These are phyloP conservation scores for Aquanectria penicillioides DNA, from an alignment of 2,329 filamentous ascomycete genomes.

Conservation along the genomic window DNA sequence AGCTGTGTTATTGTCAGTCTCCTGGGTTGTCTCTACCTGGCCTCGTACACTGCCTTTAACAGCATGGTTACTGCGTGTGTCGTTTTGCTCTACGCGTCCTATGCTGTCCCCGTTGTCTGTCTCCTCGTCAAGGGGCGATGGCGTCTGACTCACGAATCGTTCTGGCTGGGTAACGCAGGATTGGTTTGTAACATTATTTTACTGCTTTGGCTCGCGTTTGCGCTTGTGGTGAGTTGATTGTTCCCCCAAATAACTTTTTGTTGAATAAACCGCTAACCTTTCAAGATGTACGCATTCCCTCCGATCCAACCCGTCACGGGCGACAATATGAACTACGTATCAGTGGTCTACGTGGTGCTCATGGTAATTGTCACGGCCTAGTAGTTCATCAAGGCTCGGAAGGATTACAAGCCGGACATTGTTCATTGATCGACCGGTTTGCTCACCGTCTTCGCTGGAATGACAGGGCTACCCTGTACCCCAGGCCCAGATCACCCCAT, in stretches of 20 bases:
- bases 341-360: neutral
- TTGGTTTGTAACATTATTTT: conserved; percentile 13
- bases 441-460: no score
- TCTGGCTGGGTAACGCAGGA: conserved; percentile 14
- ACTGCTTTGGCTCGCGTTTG: conserved; percentile 11
- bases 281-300: conserved; percentile 8
- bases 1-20: neutral
- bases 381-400: neutral
- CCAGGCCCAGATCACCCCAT: neutral
- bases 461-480: neutral
- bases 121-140: conserved; percentile 11
- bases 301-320: neutral
- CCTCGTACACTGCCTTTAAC: conserved; percentile 12
- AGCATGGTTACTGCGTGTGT: conserved; percentile 18
- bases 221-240: conserved; percentile 7
- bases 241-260: neutral
- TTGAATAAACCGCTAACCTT: neutral
- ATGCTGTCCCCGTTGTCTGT: conserved; percentile 5
- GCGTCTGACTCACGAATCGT: conserved; percentile 3
- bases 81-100: conserved; percentile 16
- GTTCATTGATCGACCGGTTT: no score
- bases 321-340: conserved; percentile 14
- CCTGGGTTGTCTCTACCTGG: conserved; percentile 5
- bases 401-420: neutral
- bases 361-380: neutral